Percentiles rank a stretch among this genome's conserved stretches.
Conservation (phyloP, 768 basidiomycete species). For the Boletellus sp. region DNA sequence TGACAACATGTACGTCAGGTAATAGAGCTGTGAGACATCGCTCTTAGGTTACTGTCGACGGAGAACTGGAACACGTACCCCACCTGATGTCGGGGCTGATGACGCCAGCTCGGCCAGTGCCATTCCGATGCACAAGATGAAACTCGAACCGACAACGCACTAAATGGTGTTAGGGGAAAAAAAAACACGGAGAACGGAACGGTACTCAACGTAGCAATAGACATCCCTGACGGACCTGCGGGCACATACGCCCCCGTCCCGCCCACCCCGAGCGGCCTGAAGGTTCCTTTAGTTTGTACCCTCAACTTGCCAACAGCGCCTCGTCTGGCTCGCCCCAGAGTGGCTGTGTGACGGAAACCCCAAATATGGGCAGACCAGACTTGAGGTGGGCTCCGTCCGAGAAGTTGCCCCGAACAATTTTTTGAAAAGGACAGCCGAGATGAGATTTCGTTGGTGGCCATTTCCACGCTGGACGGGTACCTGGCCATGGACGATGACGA, state of each 20-base stretch:
- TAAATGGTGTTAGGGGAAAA: background rate
- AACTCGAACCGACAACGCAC: conserved; percentile 35
- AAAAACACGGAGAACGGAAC: background rate
- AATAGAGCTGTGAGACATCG: conserved; percentile 43
- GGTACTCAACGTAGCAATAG: conserved; percentile 17
- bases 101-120: conserved; percentile 38
- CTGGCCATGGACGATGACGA: too few relatives aligned
- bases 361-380: too few relatives aligned
- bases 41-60: background rate
- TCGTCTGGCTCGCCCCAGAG: too few relatives aligned
- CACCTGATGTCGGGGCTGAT: conserved; percentile 38
- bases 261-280: conserved; percentile 28
- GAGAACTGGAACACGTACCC: conserved; percentile 18
- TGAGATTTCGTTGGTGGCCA: too few relatives aligned
- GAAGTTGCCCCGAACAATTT: too few relatives aligned
- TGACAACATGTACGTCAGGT: conserved; percentile 58
- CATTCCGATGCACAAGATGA: conserved; percentile 37
- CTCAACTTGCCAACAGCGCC: conserved; percentile 23
- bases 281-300: conserved; percentile 33
- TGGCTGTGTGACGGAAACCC: too few relatives aligned
- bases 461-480: too few relatives aligned
- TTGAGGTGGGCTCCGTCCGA: too few relatives aligned
- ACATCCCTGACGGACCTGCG: background rate
- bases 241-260: background rate
- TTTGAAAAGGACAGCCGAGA: too few relatives aligned